Base-by-base conservation (phyloP, 2,329 filamentous ascomycete genomes). In the Niveomyces coronatus region DNA sequence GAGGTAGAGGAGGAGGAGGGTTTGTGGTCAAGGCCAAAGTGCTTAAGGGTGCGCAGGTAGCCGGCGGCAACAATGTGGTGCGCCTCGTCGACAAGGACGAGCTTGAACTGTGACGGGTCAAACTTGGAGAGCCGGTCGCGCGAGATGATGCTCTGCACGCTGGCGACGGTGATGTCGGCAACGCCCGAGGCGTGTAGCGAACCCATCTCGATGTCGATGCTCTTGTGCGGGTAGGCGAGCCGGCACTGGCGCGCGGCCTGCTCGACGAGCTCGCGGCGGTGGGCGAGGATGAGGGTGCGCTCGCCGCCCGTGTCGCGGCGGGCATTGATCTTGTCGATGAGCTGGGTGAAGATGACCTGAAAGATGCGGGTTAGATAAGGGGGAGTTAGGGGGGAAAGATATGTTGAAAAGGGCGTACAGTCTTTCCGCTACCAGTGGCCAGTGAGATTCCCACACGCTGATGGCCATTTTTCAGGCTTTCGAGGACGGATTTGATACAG, bases 81-180 rank as follows among this genome's bases (percentile, higher is more conserved):
- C 4, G 89, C 91, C 61, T 98, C 91, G 47, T 98, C 91, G 4
- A 98, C 89, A 3, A 98, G 70, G 0, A 98, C 65, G 0, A 98
- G 74, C 60, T 98, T 98, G 67, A 89, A 96, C 7, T 65, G 67
- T 0, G 58, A 59, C 0, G 87, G 83, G 47, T 93, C 76, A 51
- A 89, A 96, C 54, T 94, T 95, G 24, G 59, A 54, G n/a, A 96
- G 70, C 2, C 91, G 75, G 37, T 80, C 74, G 10, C 76, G 74
- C 5, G 85, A 93, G 7, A 71, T 76, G 49, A 98, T 77, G 57
- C 85, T 95, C 52, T 82, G 79, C 24, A 98, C 72, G 23, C 89
- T 95, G 31, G 89, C 91, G 36, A 98, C 72, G 8, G 89, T 95
- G 48, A 98, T 95, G 58, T 98, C 89, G 39, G 88, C 89, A 1